These are phyloP conservation scores for Ogataea trehalophila DNA, from an alignment of 805 yeast genomes.

Conservation along the genomic window DNA sequence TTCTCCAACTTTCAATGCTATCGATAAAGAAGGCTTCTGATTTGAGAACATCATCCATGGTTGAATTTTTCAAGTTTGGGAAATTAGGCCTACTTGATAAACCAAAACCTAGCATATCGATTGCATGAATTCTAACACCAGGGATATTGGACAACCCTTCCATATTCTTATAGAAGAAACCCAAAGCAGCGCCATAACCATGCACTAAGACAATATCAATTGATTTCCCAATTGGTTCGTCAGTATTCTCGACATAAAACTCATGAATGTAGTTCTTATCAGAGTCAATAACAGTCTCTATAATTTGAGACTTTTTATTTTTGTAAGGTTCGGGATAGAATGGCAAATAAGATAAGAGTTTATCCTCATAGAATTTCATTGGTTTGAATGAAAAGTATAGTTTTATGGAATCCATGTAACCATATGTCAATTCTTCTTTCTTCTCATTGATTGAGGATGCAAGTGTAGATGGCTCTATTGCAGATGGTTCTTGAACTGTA, in stretches of 20 bases:
- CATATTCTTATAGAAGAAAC: constrained; percentile 72
- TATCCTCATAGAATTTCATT: constrained; percentile 28
- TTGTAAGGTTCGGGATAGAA: constrained; percentile 54
- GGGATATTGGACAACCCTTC: constrained; percentile 45
- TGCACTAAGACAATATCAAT: constrained; percentile 63
- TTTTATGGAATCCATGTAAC: constrained; percentile 21
- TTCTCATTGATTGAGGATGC: background rate
- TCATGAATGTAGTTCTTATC: constrained; percentile 60
- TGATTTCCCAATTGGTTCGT: constrained; percentile 10
- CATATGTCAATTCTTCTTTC: constrained; percentile 3
- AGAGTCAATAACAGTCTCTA: constrained; percentile 52
- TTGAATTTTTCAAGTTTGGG: constrained; percentile 23
- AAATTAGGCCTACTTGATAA: constrained; percentile 53
- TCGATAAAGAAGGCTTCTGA: constrained; percentile 57
- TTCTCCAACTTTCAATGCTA: constrained; percentile 64
- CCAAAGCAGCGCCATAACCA: constrained; percentile 91
- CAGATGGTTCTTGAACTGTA: background rate
- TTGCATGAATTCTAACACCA: constrained; percentile 56
- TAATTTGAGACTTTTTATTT: constrained; percentile 37
- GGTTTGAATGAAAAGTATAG: constrained; percentile 24
- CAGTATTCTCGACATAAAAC: constrained; percentile 48
- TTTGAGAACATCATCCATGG: constrained; percentile 36
- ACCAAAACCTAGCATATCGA: constrained; percentile 73
- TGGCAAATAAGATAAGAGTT: constrained; percentile 52
- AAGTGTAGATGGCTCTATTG: background rate